Percentiles rank a stretch among this genome's conserved stretches.
These are phyloP conservation scores for Xylaria arbuscula DNA, from an alignment of 2,329 filamentous ascomycete genomes.

Conservation along the genomic window DNA sequence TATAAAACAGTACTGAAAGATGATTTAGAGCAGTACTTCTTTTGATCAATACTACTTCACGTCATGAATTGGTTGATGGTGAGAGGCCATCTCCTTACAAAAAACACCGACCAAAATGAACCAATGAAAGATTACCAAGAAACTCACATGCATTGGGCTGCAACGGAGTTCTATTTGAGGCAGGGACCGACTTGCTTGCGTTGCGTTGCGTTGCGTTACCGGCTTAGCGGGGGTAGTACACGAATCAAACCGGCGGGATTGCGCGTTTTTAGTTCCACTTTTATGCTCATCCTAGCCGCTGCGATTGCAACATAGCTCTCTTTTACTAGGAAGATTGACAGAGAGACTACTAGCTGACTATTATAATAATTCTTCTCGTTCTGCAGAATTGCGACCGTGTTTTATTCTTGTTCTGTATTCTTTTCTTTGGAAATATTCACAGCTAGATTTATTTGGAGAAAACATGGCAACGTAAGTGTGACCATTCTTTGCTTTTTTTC, in stretches of 20 bases:
- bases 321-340: too few relatives aligned
- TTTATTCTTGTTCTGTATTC: neutral
- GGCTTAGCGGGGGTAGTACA: neutral
- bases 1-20: too few relatives aligned
- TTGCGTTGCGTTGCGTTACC: neutral
- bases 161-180: conserved; percentile 32
- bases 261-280: conserved; percentile 6
- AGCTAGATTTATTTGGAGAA: neutral
- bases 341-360: too few relatives aligned
- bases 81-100: conserved; percentile 3
- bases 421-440: neutral
- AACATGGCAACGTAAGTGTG: conserved; percentile 50
- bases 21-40: too few relatives aligned
- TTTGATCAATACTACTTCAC: too few relatives aligned
- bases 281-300: neutral
- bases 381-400: neutral
- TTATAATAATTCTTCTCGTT: neutral
- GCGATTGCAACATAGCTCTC: too few relatives aligned
- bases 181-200: conserved; percentile 14
- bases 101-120: conserved; percentile 4
- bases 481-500: neutral
- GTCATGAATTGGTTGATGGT: too few relatives aligned
- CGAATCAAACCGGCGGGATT: conserved; percentile 13
- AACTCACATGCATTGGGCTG: neutral
- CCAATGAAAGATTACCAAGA: neutral